Evolutionary conservation across 768 basidiomycete species (phyloP), one percentile per base, ranked within the genome.

Genomic region (Cyathus striatus): DNA sequence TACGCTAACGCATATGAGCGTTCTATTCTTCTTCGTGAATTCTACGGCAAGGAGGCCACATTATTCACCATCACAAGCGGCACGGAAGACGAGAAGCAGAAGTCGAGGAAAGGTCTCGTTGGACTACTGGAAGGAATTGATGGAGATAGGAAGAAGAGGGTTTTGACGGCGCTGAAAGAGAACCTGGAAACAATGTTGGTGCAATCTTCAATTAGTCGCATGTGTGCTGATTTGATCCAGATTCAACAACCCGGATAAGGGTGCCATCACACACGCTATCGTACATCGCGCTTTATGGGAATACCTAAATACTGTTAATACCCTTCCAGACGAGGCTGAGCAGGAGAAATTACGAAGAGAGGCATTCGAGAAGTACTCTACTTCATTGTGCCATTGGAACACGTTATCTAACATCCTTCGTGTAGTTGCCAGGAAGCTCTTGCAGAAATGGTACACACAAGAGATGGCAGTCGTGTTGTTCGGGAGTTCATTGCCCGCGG

Each of bases 391-490:
- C 13, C 21, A 12, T 27, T 6, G 4, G 2, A 18, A 36, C 45
- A 47, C 23, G 23, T 35, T 23, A 17, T 27, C 23, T 48, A 23
- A 48, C 27, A 16, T 10, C 27, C 16, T 16, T 10, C 10, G 10
- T 10, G 10, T 30, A 90, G 88, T 40, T 88, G 86, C 52, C 82
- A 90, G 49, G 92, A 95, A 32, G 74, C 85, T 16, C 68, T 95
- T 5, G 84, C 92, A 0, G 93, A 96, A 57, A 88, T 95, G 75
- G 90, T 93, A 0, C 93, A 97, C 55, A 97, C 93, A 13, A 90
- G 81, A 56, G 89, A 95, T 52, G 93, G 93, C 16, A 89, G 90
- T 45, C 80, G 88, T 17, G 82, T 78, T 21, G 91, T 88, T 3
- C 80, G 93, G 33, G 84, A 92, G 48, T 88, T 96, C 59, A 72